Evolutionary conservation across 495 filamentous ascomycete genomes (phyloP).

Genomic region (Penicillium chermesinum): DNA sequence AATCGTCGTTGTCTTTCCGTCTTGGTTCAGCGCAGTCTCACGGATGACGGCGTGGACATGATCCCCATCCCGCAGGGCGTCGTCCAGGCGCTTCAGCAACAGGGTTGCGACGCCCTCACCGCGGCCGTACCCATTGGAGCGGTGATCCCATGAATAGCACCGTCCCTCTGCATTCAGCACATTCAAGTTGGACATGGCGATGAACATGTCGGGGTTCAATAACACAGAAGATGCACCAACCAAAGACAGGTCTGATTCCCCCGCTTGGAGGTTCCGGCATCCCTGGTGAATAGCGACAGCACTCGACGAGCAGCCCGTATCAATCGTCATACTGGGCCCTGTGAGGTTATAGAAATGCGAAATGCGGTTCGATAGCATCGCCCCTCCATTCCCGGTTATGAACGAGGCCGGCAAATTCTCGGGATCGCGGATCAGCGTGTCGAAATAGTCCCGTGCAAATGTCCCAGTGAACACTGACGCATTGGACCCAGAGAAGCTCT

Average conservation of each 20-base stretch:
- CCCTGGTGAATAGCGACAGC: constrained; percentile 41
- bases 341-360: constrained; percentile 45
- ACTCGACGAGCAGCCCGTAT: constrained; percentile 46
- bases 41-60: constrained; percentile 8
- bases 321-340: constrained; percentile 34
- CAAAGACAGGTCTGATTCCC: constrained; percentile 29
- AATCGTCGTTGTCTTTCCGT: constrained; percentile 11
- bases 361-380: constrained; percentile 45
- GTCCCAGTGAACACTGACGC: not conserved
- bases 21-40: constrained; percentile 10
- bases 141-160: constrained; percentile 22
- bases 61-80: constrained; percentile 6
- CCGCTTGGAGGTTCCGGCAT: constrained; percentile 27
- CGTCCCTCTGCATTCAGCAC: constrained; percentile 15
- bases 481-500: not conserved
- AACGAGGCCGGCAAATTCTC: too few species aligned
- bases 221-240: constrained; percentile 17
- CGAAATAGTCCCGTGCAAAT: constrained; percentile 1
- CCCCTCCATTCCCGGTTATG: constrained; percentile 13
- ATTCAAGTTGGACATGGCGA: not conserved
- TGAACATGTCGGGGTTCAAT: constrained; percentile 7
- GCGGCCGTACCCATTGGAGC: constrained; percentile 31
- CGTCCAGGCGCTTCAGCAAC: constrained; percentile 25
- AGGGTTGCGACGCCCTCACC: constrained; percentile 31
- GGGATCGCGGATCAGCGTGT: not conserved